Evolutionary conservation across 1,139 yeast genomes (phyloP), one percentile per base, ranked within the genome.

Genomic region (Sugiyamaella neomexicana): DNA sequence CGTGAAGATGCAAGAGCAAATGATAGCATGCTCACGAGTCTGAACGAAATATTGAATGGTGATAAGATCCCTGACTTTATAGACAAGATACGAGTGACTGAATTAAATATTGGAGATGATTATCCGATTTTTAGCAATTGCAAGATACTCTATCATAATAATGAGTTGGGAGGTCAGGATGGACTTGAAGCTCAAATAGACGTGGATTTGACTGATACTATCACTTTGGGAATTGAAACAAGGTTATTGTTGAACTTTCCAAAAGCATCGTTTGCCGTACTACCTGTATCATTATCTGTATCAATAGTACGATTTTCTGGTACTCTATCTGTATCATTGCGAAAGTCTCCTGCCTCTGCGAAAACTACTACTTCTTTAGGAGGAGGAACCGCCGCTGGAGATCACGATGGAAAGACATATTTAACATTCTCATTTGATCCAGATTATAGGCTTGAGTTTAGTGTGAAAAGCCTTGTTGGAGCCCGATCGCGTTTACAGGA

Each of bases 121-220:
- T 95, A 85, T 67, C 99, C 99, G 1, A 89, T 93, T 49, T 88
- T 93, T 68, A 86, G 96, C 57, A 93, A 95, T 68, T 93, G 99
- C 71, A 80, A 96, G 49, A 88, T 95, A 27, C 79, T 78, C 2
- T 54, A 45, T 36, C 50, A 31, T 39, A 48, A 31, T 16, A 46
- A 20, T 20, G 52, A 17, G 25, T 55, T 16, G 58, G 62, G 16
- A 51, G 72, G 70, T 36, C 68, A 72, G 10, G 83, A 83, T 12
- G 64, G 69, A 1, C 63, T 74, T 27, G 97, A 93, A 68, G 97
- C 97, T 0, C 90, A 87, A 60, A 91, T 95, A 49, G 98, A 93
- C 68, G 95, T 93, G 39, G 97, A 91, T 68, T 74, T 95, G 50
- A 82, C 95, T 8, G 99, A 93, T 67, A 86, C 95, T 1, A 76